phyloP scores from a whole-genome alignment of 2,329 filamentous ascomycete species.

The Verticillium dahliae region DNA sequence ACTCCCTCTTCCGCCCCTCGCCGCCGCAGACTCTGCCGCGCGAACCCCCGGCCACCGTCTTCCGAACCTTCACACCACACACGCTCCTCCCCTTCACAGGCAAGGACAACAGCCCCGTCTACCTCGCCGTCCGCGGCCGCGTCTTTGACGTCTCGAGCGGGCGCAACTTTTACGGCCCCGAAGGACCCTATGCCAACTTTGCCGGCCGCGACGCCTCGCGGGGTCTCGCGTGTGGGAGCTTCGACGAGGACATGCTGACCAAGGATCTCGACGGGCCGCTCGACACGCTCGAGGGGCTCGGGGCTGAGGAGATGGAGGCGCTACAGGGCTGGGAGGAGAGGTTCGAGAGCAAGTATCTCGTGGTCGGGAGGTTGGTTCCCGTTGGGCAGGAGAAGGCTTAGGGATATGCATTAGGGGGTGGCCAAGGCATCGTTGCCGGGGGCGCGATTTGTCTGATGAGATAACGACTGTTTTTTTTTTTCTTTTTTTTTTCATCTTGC shows the following conservation, averaged over 20 bases:
- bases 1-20: constrained; percentile 45
- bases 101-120: constrained; percentile 65
- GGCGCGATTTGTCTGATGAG: too few species aligned
- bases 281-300: constrained; percentile 67
- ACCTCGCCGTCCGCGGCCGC: constrained; percentile 81
- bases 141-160: constrained; percentile 83
- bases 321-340: constrained; percentile 88
- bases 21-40: constrained; percentile 40
- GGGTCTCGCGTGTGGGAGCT: constrained; percentile 83
- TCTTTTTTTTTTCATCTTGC: neutral
- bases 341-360: constrained; percentile 87
- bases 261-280: constrained; percentile 80
- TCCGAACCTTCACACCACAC: constrained; percentile 65
- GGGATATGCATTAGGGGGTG: too few species aligned
- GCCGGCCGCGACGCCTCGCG: constrained; percentile 86
- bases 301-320: constrained; percentile 71
- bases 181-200: constrained; percentile 93
- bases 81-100: constrained; percentile 87
- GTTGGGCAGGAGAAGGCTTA: constrained; percentile 28
- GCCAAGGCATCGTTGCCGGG: too few species aligned
- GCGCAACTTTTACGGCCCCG: constrained; percentile 94
- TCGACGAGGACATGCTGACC: constrained; percentile 92
- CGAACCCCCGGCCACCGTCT: constrained; percentile 52
- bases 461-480: too few species aligned
- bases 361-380: constrained; percentile 80